Evolutionary conservation across 2,329 filamentous ascomycete species (phyloP).

Genomic region (Fusarium beomiforme): DNA sequence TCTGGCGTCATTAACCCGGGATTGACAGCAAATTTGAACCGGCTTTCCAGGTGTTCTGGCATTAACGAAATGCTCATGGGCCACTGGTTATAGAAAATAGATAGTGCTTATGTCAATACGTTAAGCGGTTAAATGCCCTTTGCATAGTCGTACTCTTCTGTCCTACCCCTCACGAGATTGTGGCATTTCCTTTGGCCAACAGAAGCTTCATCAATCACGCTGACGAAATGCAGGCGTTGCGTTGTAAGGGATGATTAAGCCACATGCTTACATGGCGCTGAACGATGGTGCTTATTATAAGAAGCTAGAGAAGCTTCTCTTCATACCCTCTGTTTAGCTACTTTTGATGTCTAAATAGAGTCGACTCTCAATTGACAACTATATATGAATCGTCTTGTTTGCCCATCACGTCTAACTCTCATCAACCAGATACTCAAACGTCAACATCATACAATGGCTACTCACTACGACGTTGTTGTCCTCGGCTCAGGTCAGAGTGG

Average conservation of each 20-base stretch:
- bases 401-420: neutral
- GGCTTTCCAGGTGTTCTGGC: neutral
- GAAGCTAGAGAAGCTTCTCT: neutral
- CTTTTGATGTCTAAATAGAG: neutral
- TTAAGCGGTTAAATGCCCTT: constrained; percentile 13
- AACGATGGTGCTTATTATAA: neutral
- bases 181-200: constrained; percentile 4
- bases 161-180: constrained; percentile 38
- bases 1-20: constrained; percentile 37
- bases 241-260: constrained; percentile 30
- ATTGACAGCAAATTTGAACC: neutral
- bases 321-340: neutral
- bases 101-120: constrained; percentile 7
- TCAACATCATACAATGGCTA: constrained; percentile 25
- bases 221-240: constrained; percentile 31
- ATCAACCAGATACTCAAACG: neutral
- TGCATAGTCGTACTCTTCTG: neutral
- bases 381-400: constrained; percentile 20
- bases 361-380: neutral
- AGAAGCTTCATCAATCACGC: constrained; percentile 22
- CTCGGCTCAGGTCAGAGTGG: constrained; percentile 64
- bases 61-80: neutral
- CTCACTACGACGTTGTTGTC: constrained; percentile 50
- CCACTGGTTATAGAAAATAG: neutral
- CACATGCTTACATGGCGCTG: constrained; percentile 17